Base-by-base conservation (phyloP, 2,329 filamentous ascomycete species). In the Septoria petroselini region DNA sequence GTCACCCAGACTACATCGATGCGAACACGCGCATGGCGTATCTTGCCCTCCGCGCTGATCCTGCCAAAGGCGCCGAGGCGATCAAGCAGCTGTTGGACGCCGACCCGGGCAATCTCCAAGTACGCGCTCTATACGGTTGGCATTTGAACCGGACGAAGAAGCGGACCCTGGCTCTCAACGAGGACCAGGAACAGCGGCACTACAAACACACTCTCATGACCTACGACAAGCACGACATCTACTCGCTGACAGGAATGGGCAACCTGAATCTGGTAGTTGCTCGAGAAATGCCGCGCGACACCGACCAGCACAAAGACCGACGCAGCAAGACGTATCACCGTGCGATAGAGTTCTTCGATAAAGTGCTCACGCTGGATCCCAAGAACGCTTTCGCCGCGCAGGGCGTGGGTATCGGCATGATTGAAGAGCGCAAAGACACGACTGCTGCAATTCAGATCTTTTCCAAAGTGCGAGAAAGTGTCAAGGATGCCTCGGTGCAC, bases 331-430 rank as follows among this genome's bases (percentile, higher is more conserved):
- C 83, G 54, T 98, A 97, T 66, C 83, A 84, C 66, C 90, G 91
- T 59, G 91, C 93, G 0, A 91, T 97, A 8, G 94, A 98, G 67
- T 98, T 98, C 71, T 98, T 96, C 62, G 93, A 97, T 68, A 98
- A 98, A 72, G 91, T 91, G 3, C 75, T 98, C 17, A 89, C 94
- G 56, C 75, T 98, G n/a, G 93, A 98, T 64, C 84, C 90, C 0
- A 90, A 86, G 72, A 98, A 97, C 61, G 91, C 93, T 0, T 95
- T 95, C 67, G 94, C 94, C 6, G 93, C 93, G 1, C 93, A 98
- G 67, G 93, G 94, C 53, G 83, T 98, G 58, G 93, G 88, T 11
- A 97, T 98, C 65, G 91, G 91, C 7, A 76, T 98, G 21, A 84
- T 93, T 1, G 93, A 98, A 68, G 91, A 97, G 68, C 93, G 86